Evolutionary conservation across 257 asterid species (phyloP).

Genomic region (Solanum pinnatisectum): DNA sequence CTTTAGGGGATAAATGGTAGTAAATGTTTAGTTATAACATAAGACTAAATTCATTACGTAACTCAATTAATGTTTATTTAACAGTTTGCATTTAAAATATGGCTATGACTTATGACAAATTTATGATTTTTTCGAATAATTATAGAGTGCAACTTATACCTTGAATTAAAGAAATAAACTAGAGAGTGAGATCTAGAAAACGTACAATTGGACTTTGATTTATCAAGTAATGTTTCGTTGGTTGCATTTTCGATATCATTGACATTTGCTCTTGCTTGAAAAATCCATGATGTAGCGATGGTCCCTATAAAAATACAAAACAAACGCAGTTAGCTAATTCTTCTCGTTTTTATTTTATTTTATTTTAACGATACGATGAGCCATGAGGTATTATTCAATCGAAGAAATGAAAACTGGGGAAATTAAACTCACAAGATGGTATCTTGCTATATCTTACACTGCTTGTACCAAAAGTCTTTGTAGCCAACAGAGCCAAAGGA

Average conservation of each 20-base stretch:
- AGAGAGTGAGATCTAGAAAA: background rate
- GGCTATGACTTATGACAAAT: no score
- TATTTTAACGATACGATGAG: background rate
- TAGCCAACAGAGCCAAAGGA: slow-evolving; percentile 26
- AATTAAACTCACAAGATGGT: slow-evolving; percentile 21
- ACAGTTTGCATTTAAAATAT: no score
- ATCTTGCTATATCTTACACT: slow-evolving; percentile 6
- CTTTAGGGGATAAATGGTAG: background rate
- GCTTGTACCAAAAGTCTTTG: slow-evolving; percentile 23
- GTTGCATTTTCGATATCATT: background rate
- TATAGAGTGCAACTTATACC: no score
- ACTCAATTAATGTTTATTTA: no score
- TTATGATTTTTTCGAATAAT: no score
- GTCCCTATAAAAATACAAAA: background rate
- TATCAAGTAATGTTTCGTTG: background rate
- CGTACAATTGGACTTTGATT: background rate
- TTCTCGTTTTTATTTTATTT: background rate
- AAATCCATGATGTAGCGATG: background rate
- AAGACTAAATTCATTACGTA: no score
- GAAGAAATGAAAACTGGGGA: background rate
- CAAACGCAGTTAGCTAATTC: background rate
- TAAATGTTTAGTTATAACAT: background rate
- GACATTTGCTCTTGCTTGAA: background rate
- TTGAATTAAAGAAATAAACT: background rate
- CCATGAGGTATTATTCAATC: background rate